Conservation (phyloP, 257 asterid species). For the Gardenia jasminoides region DNA sequence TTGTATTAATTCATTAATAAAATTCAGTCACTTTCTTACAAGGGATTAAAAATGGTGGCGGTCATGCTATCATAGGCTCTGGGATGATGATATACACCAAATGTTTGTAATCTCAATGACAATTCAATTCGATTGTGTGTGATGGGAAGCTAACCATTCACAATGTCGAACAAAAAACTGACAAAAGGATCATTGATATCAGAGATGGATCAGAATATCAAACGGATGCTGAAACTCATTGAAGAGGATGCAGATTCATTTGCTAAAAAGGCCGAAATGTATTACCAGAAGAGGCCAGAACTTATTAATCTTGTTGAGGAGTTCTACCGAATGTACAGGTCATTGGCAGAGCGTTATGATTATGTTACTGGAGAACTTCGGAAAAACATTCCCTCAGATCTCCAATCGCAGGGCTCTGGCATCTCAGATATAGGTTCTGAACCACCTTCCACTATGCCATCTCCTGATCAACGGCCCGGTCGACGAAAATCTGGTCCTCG, state of each 20-base stretch:
- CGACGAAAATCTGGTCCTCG: constrained; percentile 70
- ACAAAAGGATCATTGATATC: constrained; percentile 32
- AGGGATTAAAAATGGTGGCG: not conserved
- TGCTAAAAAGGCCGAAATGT: constrained; percentile 88
- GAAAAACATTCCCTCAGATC: constrained; percentile 67
- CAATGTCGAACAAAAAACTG: constrained; percentile 35
- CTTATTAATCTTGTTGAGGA: constrained; percentile 72
- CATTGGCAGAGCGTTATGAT: constrained; percentile 86
- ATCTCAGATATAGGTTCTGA: constrained; percentile 73
- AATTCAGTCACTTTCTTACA: constrained; percentile 5
- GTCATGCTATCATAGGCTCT: not conserved
- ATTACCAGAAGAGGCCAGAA: constrained; percentile 83
- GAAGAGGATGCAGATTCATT: constrained; percentile 93
- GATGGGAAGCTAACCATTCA: not conserved
- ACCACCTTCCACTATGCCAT: constrained; percentile 44
- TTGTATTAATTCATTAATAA: not conserved
- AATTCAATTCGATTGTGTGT: constrained; percentile 6
- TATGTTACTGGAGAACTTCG: constrained; percentile 73
- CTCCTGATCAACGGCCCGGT: constrained; percentile 43
- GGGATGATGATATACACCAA: not conserved
- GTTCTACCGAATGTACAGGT: constrained; percentile 62
- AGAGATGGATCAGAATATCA: constrained; percentile 89
- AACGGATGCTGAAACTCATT: constrained; percentile 65
- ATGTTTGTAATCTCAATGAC: not conserved
- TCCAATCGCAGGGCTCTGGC: constrained; percentile 90